Conservation (phyloP, 2,329 filamentous ascomycete genomes). For the Cercospora nicotianae region DNA sequence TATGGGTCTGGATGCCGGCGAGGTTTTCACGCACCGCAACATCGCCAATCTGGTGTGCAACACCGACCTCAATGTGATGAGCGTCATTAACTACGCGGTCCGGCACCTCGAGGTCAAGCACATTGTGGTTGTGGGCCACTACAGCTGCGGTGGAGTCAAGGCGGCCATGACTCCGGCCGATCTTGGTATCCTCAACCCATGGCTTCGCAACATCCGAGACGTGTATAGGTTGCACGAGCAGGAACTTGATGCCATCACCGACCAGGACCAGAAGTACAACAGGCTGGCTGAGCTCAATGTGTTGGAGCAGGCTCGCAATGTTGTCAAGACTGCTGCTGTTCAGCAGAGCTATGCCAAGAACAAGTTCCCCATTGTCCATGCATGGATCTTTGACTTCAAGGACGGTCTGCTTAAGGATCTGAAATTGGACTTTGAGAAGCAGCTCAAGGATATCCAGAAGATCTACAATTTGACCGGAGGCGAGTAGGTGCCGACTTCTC, state of each 20-base stretch:
- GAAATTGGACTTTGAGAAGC: constrained; percentile 19
- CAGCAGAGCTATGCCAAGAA: constrained; percentile 22
- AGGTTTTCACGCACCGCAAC: constrained; percentile 85
- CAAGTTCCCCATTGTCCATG: constrained; percentile 19
- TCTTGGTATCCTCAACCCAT: constrained; percentile 59
- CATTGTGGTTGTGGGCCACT: constrained; percentile 61
- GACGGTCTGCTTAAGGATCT: constrained; percentile 19
- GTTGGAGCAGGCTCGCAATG: constrained; percentile 19
- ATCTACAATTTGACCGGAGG: constrained; percentile 21
- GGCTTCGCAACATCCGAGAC: constrained; percentile 57
- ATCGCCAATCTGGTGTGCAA: constrained; percentile 78
- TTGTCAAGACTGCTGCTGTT: constrained; percentile 21
- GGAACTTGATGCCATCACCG: constrained; percentile 15
- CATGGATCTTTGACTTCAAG: constrained; percentile 22
- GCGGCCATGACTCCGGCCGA: constrained; percentile 57
- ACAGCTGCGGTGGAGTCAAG: constrained; percentile 57
- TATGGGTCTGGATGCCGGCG: constrained; percentile 72
- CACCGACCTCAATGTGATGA: constrained; percentile 71
- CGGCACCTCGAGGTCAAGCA: constrained; percentile 64
- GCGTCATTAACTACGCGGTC: constrained; percentile 78
- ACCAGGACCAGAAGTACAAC: constrained; percentile 20
- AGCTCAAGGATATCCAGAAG: constrained; percentile 21
- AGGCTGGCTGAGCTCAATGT: constrained; percentile 20
- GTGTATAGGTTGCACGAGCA: constrained; percentile 18
- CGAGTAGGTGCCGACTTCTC: neutral